Conservation (phyloP, 164 flowering plant species). For the Kingdonia uniflora region DNA sequence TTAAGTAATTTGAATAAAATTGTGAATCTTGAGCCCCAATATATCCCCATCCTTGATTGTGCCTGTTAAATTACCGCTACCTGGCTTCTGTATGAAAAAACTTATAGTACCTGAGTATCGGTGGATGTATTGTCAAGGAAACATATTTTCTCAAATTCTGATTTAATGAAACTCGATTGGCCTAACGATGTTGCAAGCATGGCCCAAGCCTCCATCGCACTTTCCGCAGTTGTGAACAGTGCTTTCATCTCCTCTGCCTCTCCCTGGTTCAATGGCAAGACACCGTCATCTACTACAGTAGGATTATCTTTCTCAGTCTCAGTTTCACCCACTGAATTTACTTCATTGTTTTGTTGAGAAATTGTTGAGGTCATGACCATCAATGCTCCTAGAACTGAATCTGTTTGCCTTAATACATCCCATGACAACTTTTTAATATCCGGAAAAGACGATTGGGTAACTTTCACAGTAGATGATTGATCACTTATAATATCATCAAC, state of each 20-base stretch:
- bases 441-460: conserved; percentile 42
- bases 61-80: too few species aligned
- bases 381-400: conserved; percentile 25
- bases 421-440: conserved; percentile 67
- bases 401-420: conserved; percentile 32
- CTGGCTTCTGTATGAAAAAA: too few species aligned
- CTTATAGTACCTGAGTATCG: conserved; percentile 83
- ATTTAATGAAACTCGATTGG: conserved; percentile 86
- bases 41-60: too few species aligned
- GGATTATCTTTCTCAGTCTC: conserved; percentile 19
- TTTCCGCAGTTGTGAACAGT: conserved; percentile 86
- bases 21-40: too few species aligned
- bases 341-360: conserved; percentile 41
- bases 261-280: conserved; percentile 33
- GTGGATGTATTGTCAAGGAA: conserved; percentile 78
- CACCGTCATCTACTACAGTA: conserved; percentile 12
- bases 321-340: conserved; percentile 13
- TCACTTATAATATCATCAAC: conserved; percentile 19
- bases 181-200: conserved; percentile 93
- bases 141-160: conserved; percentile 96
- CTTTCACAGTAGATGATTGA: conserved; percentile 11
- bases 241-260: conserved; percentile 79
- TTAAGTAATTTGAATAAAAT: too few species aligned
- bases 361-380: conserved; percentile 61
- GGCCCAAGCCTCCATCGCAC: conserved; percentile 99